Base-by-base conservation (phyloP, 371 early-diverging fungal species). In the Mortierella sp. region DNA sequence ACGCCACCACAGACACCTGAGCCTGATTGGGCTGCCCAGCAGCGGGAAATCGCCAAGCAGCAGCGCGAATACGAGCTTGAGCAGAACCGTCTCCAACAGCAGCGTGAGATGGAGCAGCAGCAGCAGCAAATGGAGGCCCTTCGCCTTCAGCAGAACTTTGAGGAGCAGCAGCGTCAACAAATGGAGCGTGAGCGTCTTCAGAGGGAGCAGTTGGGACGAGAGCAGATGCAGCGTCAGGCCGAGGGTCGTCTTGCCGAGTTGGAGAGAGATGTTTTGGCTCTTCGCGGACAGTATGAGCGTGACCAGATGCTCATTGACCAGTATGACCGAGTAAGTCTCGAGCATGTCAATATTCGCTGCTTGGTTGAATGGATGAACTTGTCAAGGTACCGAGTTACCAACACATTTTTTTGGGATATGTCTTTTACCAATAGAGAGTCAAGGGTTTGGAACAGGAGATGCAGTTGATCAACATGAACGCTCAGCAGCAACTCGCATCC, bases 391-490 rank as follows among this genome's bases (percentile, higher is more conserved):
- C 6, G 32, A 18, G 55, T 32, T 46, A 5, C 56, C 72, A n/a
- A 76, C 38, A 48, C 55, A 60, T 49, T 21, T 70, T 56, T 76
- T 18, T 73, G 43, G 7, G n/a, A 63, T 49, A 11, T 74, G 4
- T 63, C 12, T 32, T 14, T 27, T 60, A 5, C 11, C 35, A 74
- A 43, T 83, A 91, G 93, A 82, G 93, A 76, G 92, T 93, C 35
- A 92, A 93, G 49, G 92, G 93, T 14, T 90, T 97, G 54, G 96
- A 97, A 83, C 95, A 95, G 78, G 97, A 99, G 89, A 85, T 97
- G 71, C 88, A 90, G 1, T 94, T 95, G 83, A 86, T 96, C 60
- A 95, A 92, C 81, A 78, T 93, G 65, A 91, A 93, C 78, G 83
- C 92, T 72, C 93, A 93, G 79, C 93, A 94, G 76, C 90, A 94